phyloP scores from a whole-genome alignment of 768 basidiomycete species.

The Lactarius deliciosus region DNA sequence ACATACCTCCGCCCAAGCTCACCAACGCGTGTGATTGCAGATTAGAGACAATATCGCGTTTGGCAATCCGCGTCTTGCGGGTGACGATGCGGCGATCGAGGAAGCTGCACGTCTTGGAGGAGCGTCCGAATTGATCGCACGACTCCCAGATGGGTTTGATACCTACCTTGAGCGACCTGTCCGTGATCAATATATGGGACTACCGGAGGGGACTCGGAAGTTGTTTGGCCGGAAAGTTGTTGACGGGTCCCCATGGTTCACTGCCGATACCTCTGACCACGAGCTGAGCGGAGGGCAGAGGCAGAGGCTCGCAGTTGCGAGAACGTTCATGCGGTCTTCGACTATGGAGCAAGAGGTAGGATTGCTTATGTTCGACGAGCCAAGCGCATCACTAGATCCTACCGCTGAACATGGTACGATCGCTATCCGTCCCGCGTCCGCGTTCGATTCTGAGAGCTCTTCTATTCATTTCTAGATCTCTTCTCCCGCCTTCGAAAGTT shows the following conservation, averaged over 20 bases:
- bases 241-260: not conserved
- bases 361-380: slow-evolving; percentile 70
- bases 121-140: slow-evolving; percentile 61
- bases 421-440: not conserved
- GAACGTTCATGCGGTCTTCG: slow-evolving; percentile 71
- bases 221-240: slow-evolving; percentile 60
- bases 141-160: slow-evolving; percentile 64
- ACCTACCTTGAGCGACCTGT: slow-evolving; percentile 72
- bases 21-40: slow-evolving; percentile 37
- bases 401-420: slow-evolving; percentile 67
- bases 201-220: slow-evolving; percentile 62
- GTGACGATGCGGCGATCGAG: slow-evolving; percentile 55
- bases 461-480: slow-evolving; percentile 44
- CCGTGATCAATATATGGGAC: slow-evolving; percentile 59
- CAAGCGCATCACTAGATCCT: slow-evolving; percentile 72
- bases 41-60: slow-evolving; percentile 76
- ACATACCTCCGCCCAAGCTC: not conserved
- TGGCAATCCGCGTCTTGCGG: slow-evolving; percentile 57
- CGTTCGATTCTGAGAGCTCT: not conserved
- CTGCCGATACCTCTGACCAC: not conserved
- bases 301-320: slow-evolving; percentile 72
- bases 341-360: slow-evolving; percentile 48
- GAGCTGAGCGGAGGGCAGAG: slow-evolving; percentile 68
- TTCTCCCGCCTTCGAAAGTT: slow-evolving; percentile 68
- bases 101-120: slow-evolving; percentile 71